Evolutionary conservation across 345 rosid genomes (phyloP), one percentile per base, ranked within the genome.

Genomic region (Hirschfeldia incana): DNA sequence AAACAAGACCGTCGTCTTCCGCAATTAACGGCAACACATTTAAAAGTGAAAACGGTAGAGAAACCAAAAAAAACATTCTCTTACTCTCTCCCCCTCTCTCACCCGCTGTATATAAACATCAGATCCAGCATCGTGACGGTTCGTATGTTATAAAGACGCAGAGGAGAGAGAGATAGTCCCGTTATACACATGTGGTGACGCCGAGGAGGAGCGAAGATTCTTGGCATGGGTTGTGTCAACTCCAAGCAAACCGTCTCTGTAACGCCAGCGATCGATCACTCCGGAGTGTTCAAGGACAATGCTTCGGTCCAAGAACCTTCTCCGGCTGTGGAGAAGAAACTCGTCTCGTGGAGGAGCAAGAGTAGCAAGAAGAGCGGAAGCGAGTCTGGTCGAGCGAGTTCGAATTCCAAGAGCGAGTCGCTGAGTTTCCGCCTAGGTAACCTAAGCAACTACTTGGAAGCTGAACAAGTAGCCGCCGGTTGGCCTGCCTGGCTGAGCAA

Each of bases 401-500:
- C 88, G 51, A 88, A 76, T 36, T 28, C 67, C 16, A 69, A 86
- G 32, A 87, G 88, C 16, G 98, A 94, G 66, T 90, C 98, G 65
- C 2, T 87, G 88, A 94, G 97, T 69, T 90, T 89, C 79, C 86
- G 98, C 33, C 78, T 94, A 68, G 86, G 97, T 78, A 80, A 75
- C 26, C 27, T 80, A 5, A 80, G 67, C 29, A 90, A 89, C 89
- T 94, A 90, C 69, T 67, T 90, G 32, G 97, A 92, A 81, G 91
- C 94, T 29, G 97, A 94, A 76, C 97, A 94, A 58, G 94, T 91
- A 70, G 97, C 98, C 4, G 98, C 98, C 1, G 98, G 98, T 3
- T 94, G 98, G 98, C 98, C 98, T 3, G 92, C 92, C 21, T 94
- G 98, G 98, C 90, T 94, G 0, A 91, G 89, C 78, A 94, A 95